Evolutionary conservation across 495 filamentous ascomycete genomes (phyloP), one percentile per base, ranked within the genome.

Genomic region (Xylaria telfairii): DNA sequence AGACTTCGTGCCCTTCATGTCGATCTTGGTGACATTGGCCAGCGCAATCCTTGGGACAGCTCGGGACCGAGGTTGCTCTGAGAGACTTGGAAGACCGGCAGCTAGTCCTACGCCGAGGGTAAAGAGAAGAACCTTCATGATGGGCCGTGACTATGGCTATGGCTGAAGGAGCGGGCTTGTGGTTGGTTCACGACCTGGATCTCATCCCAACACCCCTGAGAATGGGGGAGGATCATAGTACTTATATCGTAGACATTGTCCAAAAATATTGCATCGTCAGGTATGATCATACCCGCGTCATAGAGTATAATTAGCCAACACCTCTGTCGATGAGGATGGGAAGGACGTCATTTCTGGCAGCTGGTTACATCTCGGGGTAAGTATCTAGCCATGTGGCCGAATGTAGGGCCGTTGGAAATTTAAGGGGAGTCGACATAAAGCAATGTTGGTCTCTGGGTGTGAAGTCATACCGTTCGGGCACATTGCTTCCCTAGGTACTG

Each of bases 61-160:
- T 34, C 63, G 53, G 32, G 51, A 54, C 24, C 24, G 51, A 54
- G 21, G 21, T 30, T 54, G 2, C 24, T 66, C 68, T 53, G 72
- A 26, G 24, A 54, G 24, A 24, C 24, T 63, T 15, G 75, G 75
- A 7, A 75, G 70, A 13, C 60, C 69, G 4, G 73, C 71, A 54
- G 61, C 75, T 24, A 77, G 59, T 32, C 75, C 65, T 65, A 66
- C 71, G 32, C 68, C 62, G 46, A 77, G 42, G 61, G 66, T 46
- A 39, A 75, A 59, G 15, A 73, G 73, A 68, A 75, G 59, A 56
- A 30, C 68, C 73, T 75, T 77, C 75, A 77, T 75, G 47, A 39
- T 46, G 67, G 53, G 4, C 5, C 15, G 46, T 30, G 51, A 24
- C 30, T 3, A 54, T n/a, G n/a, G n/a, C 10, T 26, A 13, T 28